Percentiles rank a stretch among this genome's conserved stretches.
Evolutionary conservation across 2,329 filamentous ascomycete species (phyloP).

Genomic region (Hymenoscyphus occultus): DNA sequence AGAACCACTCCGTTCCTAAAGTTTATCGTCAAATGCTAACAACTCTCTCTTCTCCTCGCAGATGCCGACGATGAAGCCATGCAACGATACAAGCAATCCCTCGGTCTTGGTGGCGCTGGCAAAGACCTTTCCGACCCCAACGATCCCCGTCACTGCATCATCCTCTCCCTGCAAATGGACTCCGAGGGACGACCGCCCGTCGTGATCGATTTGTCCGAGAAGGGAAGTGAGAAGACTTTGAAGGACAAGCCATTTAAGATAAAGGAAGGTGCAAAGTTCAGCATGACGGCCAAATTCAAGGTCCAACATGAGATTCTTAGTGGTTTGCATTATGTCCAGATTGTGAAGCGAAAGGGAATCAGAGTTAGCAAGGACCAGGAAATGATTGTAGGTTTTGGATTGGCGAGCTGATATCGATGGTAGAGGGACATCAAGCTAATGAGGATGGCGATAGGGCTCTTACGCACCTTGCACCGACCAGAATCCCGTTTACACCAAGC

Average conservation of each 20-base stretch:
- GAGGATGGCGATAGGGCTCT: slow-evolving; percentile 60
- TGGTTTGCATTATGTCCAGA: slow-evolving; percentile 92
- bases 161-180: slow-evolving; percentile 85
- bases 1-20: not conserved
- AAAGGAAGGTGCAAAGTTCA: slow-evolving; percentile 92
- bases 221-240: slow-evolving; percentile 71
- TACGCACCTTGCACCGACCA: slow-evolving; percentile 91
- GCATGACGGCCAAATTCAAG: slow-evolving; percentile 91
- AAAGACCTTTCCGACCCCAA: slow-evolving; percentile 70
- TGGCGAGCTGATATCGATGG: not conserved
- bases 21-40: slow-evolving; percentile 12
- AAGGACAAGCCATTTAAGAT: slow-evolving; percentile 95
- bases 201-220: slow-evolving; percentile 77
- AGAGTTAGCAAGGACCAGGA: slow-evolving; percentile 89
- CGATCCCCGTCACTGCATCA: slow-evolving; percentile 89
- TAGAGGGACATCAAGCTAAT: slow-evolving; percentile 15
- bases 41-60: slow-evolving; percentile 14
- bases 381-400: slow-evolving; percentile 77
- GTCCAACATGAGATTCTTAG: slow-evolving; percentile 96
- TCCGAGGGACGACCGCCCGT: slow-evolving; percentile 79
- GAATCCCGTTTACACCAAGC: slow-evolving; percentile 82
- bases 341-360: slow-evolving; percentile 86
- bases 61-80: slow-evolving; percentile 78
- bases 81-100: slow-evolving; percentile 94
- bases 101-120: slow-evolving; percentile 75